A percentile compares a stretch with the other conserved stretches of the same genome.
These are phyloP conservation scores for Aphanomyces stellatus DNA, from an alignment of 352 stramenopile genomes.

Conservation along the genomic window DNA sequence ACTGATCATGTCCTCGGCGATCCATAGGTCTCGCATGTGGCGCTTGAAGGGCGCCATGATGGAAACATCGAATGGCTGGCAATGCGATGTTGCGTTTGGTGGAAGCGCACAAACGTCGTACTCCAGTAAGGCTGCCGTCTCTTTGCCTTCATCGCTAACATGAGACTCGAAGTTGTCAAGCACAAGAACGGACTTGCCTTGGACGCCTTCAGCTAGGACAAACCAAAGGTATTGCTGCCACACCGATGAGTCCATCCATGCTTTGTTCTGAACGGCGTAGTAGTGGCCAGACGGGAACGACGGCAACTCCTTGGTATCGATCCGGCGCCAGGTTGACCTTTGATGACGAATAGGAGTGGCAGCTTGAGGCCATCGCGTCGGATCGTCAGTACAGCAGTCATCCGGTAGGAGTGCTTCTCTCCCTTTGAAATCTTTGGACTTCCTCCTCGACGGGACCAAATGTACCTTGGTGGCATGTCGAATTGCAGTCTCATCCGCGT, in stretches of 20 bases:
- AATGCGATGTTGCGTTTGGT: conserved; percentile 23
- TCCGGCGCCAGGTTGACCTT: neutral
- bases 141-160: neutral
- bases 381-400: conserved; percentile 21
- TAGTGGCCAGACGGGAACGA: neutral
- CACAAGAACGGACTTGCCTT: neutral
- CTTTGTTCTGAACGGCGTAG: neutral
- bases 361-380: conserved; percentile 23
- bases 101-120: neutral
- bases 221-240: neutral
- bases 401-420: conserved; percentile 20
- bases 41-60: conserved; percentile 28
- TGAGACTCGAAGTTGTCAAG: neutral
- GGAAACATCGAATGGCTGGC: conserved; percentile 24
- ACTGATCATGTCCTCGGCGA: neutral
- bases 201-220: neutral
- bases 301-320: neutral
- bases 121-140: neutral
- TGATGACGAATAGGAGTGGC: conserved; percentile 23
- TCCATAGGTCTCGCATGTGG: conserved; percentile 12
- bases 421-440: neutral
- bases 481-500: conserved; percentile 20
- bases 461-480: conserved; percentile 11
- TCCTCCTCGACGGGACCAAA: conserved; percentile 18
- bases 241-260: neutral